Evolutionary conservation across 1,284 basidiomycete species (phyloP).

Genomic region (Quambalaria eucalypti): DNA sequence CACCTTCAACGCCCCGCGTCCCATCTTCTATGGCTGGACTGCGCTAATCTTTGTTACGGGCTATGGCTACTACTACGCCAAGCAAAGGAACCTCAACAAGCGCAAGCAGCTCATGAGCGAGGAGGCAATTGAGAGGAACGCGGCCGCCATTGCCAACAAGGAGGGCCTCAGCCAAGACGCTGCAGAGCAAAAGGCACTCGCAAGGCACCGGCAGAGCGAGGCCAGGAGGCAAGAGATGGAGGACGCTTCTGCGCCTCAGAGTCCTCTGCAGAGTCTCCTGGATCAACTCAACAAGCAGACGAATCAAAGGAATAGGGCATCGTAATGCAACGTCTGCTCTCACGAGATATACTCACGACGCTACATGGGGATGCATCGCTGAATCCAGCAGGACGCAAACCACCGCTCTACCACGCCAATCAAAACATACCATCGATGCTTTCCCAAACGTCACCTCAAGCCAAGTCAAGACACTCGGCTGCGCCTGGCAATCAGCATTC

Average conservation of each 20-base stretch:
- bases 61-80: conserved; percentile 15
- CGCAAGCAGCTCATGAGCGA: not conserved
- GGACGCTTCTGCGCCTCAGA: not conserved
- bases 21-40: conserved; percentile 10
- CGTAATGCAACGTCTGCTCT: too few relatives aligned
- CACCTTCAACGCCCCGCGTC: not conserved
- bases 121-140: not conserved
- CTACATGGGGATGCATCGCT: too few relatives aligned
- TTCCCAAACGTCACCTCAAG: too few relatives aligned
- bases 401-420: too few relatives aligned
- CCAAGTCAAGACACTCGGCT: too few relatives aligned
- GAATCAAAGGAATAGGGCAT: too few relatives aligned
- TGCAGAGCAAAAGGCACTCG: not conserved
- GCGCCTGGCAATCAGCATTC: too few relatives aligned
- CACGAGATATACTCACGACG: too few relatives aligned
- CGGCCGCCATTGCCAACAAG: not conserved
- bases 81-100: not conserved
- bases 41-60: conserved; percentile 17
- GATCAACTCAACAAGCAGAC: not conserved
- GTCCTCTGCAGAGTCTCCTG: not conserved
- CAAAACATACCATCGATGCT: too few relatives aligned
- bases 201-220: not conserved
- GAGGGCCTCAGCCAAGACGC: not conserved
- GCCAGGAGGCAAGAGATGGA: not conserved
- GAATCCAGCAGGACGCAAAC: too few relatives aligned